Evolutionary conservation across 2,329 filamentous ascomycete genomes (phyloP).

Genomic region (Magnaporthiopsis incrustans): DNA sequence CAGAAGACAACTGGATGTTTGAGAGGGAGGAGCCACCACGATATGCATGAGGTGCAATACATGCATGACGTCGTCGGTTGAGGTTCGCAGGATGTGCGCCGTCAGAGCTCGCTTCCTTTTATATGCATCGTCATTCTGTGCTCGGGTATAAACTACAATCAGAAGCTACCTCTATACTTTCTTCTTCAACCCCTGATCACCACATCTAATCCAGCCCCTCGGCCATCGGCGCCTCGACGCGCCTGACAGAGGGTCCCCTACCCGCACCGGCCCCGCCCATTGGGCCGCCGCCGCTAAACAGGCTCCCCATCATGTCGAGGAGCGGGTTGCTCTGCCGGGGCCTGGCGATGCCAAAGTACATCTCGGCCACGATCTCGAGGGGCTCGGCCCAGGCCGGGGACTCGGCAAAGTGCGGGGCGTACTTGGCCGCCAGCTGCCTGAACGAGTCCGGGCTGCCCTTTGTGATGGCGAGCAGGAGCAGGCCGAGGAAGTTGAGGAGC

Average conservation of each 20-base stretch:
- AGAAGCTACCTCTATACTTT: neutral
- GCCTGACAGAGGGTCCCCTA: constrained; percentile 34
- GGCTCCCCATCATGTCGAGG: constrained; percentile 95
- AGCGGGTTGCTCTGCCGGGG: constrained; percentile 86
- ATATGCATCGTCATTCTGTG: constrained; percentile 5
- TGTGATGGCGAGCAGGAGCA: constrained; percentile 77
- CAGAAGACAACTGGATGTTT: constrained; percentile 90
- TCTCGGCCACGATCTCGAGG: constrained; percentile 81
- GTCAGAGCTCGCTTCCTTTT: constrained; percentile 3
- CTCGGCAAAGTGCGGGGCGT: constrained; percentile 70
- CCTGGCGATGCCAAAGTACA: constrained; percentile 91
- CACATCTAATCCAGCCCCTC: constrained; percentile 49
- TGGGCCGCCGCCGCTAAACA: constrained; percentile 69
- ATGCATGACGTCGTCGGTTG: neutral
- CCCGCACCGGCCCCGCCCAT: constrained; percentile 40
- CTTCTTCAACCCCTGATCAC: neutral
- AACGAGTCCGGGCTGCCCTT: constrained; percentile 72
- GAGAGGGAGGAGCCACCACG: constrained; percentile 54
- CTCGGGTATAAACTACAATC: constrained; percentile 9
- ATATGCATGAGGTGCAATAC: constrained; percentile 21
- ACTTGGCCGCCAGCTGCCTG: constrained; percentile 74
- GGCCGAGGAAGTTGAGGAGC: constrained; percentile 87
- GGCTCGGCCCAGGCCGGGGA: constrained; percentile 71
- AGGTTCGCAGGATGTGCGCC: neutral
- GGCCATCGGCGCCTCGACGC: constrained; percentile 41